These are phyloP conservation scores for Hyaloraphidium curvatum DNA, from an alignment of 192 early-diverging fungal species.

Conservation along the genomic window DNA sequence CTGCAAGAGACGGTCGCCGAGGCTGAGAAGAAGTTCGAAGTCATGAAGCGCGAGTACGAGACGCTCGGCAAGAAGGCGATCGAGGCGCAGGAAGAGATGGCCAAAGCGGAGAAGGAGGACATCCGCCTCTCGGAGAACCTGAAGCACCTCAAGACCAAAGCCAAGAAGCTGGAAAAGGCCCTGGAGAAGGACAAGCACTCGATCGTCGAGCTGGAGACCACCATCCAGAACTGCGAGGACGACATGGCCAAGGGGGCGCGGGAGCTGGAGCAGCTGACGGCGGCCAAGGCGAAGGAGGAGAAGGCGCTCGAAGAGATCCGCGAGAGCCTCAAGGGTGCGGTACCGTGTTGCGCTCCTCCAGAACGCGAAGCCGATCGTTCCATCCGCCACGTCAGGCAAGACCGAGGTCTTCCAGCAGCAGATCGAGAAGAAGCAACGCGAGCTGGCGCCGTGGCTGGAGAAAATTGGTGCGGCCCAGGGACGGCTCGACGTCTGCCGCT, in stretches of 20 bases:
- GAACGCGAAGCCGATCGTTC: neutral
- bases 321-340: slow-evolving; percentile 45
- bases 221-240: slow-evolving; percentile 26
- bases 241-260: slow-evolving; percentile 44
- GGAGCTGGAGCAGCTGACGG: slow-evolving; percentile 18
- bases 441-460: slow-evolving; percentile 72
- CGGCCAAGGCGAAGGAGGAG: slow-evolving; percentile 28
- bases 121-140: neutral
- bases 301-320: slow-evolving; percentile 53
- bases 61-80: slow-evolving; percentile 32
- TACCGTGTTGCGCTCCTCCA: neutral
- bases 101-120: slow-evolving; percentile 16
- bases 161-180: slow-evolving; percentile 2
- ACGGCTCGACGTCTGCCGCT: slow-evolving; percentile 51
- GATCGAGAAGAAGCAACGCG: slow-evolving; percentile 68
- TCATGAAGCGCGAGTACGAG: slow-evolving; percentile 8
- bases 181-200: neutral
- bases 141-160: slow-evolving; percentile 3
- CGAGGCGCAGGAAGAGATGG: slow-evolving; percentile 33
- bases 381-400: slow-evolving; percentile 50
- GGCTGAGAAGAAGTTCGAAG: slow-evolving; percentile 36
- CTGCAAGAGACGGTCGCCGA: slow-evolving; percentile 40
- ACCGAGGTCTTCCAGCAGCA: slow-evolving; percentile 59
- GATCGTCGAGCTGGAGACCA: neutral
- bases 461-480: slow-evolving; percentile 55